Evolutionary conservation across 306 rosid species (phyloP).

Genomic region (Trifolium pratense): DNA sequence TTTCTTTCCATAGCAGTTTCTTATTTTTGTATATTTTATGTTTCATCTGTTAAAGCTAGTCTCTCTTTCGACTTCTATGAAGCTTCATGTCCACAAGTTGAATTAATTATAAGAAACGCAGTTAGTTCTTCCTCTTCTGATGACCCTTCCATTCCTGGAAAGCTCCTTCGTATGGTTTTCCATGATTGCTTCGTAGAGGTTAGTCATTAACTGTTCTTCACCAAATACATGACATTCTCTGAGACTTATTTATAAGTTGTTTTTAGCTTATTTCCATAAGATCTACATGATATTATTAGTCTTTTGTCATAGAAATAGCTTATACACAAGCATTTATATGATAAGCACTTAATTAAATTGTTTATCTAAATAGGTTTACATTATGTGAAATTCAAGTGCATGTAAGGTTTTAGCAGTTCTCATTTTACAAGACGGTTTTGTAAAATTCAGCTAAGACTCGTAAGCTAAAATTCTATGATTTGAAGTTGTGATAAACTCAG

Average conservation of each 20-base stretch:
- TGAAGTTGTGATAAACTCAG: background rate
- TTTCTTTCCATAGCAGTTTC: constrained; percentile 33
- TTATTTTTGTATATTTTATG: constrained; percentile 41
- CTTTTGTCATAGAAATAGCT: background rate
- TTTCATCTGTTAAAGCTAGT: constrained; percentile 46
- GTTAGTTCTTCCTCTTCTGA: constrained; percentile 65
- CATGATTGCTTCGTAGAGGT: constrained; percentile 98
- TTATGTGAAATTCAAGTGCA: background rate
- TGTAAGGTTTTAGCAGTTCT: background rate
- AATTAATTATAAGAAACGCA: constrained; percentile 62
- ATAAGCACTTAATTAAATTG: background rate
- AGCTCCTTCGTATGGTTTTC: constrained; percentile 90
- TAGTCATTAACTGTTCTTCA: constrained; percentile 14
- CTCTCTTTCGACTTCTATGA: constrained; percentile 75
- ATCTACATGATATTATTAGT: background rate
- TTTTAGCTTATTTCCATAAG: background rate
- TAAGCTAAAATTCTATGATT: background rate
- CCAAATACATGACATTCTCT: background rate
- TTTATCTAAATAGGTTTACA: background rate
- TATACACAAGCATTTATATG: background rate
- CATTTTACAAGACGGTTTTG: background rate
- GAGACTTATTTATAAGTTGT: background rate
- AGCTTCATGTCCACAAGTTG: constrained; percentile 79
- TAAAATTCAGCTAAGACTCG: background rate
- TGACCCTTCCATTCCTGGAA: constrained; percentile 84